Base-by-base conservation (phyloP, 495 filamentous ascomycete species). In the Recurvomyces mirabilis region DNA sequence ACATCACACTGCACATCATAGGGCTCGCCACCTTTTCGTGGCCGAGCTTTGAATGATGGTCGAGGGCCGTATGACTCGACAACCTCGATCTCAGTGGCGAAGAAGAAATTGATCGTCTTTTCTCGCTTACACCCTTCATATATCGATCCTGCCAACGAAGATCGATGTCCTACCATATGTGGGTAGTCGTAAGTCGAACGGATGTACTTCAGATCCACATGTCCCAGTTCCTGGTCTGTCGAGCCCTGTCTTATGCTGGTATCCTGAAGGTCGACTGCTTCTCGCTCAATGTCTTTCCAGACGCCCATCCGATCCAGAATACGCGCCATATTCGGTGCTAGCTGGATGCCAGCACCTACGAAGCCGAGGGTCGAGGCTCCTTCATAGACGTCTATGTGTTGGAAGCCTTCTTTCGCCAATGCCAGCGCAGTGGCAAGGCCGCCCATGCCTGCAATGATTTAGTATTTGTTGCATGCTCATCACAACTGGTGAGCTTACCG, bases 271-370 rank as follows among this genome's bases (percentile, higher is more conserved):
- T 72, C 65, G 3, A 74, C 71, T 13, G 64, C 68, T 47, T 85
- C 81, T 10, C 62, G 65, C 43, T 71, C 72, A 55, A 87, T 87
- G 20, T 71, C 67, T 22, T 72, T 67, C 78, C 80, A 84, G 36
- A 77, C 75, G 34, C 79, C 82, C 22, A 82, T 66, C 10, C 71
- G 60, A 57, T 84, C 78, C 20, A 88, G 64, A 17, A 91, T 78
- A 0, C 81, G 77, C 19, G 75, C 75, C 68, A 88, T 82, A 47
- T 91, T 87, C 1, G 82, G 82, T 4, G 83, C 81, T 31, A 89
- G 68, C 59, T 89, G 82, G 53, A 89, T 85, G 21, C 83, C 84
- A 5, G 82, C 83, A 37, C 85, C 85, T 10, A 87, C 81, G 44
- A 88, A 88, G 22, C 83, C 83, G 2, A 88, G 66, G 43, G 81